A percentile compares a stretch with the other conserved stretches of the same genome.
These are phyloP conservation scores for Pleurotus giganteus DNA, from an alignment of 768 basidiomycete species.

Conservation along the genomic window DNA sequence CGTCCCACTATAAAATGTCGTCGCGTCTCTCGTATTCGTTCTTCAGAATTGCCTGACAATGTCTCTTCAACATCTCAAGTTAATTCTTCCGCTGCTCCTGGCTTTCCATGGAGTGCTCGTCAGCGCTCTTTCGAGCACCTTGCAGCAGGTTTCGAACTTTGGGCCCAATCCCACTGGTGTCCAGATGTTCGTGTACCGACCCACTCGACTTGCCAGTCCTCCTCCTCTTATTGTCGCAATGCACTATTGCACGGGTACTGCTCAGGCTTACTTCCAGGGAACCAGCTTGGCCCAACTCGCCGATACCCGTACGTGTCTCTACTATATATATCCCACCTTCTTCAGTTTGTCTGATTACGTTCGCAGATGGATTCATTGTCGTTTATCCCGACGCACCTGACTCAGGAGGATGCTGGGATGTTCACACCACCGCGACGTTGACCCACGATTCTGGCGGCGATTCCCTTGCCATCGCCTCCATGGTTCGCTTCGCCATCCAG, in stretches of 20 bases:
- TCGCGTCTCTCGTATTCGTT: background rate
- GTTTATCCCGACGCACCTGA: conserved; percentile 46
- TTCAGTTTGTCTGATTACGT: background rate
- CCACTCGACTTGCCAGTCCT: conserved; percentile 31
- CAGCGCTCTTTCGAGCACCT: conserved; percentile 26
- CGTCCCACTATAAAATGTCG: too few species aligned
- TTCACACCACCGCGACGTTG: conserved; percentile 46
- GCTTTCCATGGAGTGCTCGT: conserved; percentile 16
- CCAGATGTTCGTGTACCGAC: conserved; percentile 44
- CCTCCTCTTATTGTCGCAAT: conserved; percentile 52
- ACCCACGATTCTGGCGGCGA: conserved; percentile 57
- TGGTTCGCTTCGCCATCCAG: conserved; percentile 45
- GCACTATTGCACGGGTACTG: conserved; percentile 52
- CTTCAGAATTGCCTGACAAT: background rate
- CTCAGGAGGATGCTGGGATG: conserved; percentile 52
- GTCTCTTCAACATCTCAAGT: conserved; percentile 2
- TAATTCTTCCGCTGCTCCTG: conserved; percentile 11
- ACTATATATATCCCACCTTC: background rate
- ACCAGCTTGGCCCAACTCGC: conserved; percentile 49
- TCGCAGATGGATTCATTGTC: conserved; percentile 44
- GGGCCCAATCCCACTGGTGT: conserved; percentile 55
- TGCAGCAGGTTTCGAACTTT: conserved; percentile 43
- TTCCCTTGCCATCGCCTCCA: conserved; percentile 47
- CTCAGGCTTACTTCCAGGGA: conserved; percentile 47
- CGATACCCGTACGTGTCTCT: conserved; percentile 26